Conservation (phyloP, 768 basidiomycete species). For the Calocera cornea region DNA sequence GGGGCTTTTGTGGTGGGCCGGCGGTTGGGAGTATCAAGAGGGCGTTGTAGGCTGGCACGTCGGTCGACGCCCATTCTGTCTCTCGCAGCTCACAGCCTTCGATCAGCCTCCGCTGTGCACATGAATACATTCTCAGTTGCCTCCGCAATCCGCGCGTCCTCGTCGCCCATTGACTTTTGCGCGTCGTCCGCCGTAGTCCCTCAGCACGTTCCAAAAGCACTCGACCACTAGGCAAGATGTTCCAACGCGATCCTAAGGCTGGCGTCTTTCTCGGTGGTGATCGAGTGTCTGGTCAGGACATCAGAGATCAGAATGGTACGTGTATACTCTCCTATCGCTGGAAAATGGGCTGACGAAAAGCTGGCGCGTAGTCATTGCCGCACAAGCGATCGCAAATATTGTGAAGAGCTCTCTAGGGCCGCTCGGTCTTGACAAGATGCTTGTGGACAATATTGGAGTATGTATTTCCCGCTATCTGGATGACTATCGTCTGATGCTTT, state of each 20-base stretch:
- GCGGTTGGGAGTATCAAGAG: constrained; percentile 5
- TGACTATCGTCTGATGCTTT: constrained; percentile 11
- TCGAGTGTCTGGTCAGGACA: constrained; percentile 86
- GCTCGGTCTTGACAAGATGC: constrained; percentile 90
- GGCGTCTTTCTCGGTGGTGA: constrained; percentile 91
- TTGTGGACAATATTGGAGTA: constrained; percentile 95
- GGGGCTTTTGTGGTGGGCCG: background rate
- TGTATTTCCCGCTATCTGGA: constrained; percentile 21
- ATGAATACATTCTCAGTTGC: background rate
- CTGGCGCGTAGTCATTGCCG: constrained; percentile 63
- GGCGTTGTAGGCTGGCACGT: constrained; percentile 2
- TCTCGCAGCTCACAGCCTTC: background rate
- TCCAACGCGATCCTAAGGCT: constrained; percentile 81
- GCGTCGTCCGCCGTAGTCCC: background rate
- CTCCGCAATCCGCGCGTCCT: constrained; percentile 2
- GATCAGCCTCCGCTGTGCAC: background rate
- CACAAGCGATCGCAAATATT: constrained; percentile 92
- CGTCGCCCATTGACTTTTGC: constrained; percentile 5
- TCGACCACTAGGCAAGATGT: constrained; percentile 34
- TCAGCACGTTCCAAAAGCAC: background rate
- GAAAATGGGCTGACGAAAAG: constrained; percentile 5
- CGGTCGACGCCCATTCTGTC: background rate
- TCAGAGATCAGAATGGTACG: constrained; percentile 89
- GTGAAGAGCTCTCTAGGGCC: constrained; percentile 94
- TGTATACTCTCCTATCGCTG: constrained; percentile 5